Evolutionary conservation across 1,139 yeast genomes (phyloP), one percentile per base, ranked within the genome.

Genomic region (Geotrichum phurueaensis): DNA sequence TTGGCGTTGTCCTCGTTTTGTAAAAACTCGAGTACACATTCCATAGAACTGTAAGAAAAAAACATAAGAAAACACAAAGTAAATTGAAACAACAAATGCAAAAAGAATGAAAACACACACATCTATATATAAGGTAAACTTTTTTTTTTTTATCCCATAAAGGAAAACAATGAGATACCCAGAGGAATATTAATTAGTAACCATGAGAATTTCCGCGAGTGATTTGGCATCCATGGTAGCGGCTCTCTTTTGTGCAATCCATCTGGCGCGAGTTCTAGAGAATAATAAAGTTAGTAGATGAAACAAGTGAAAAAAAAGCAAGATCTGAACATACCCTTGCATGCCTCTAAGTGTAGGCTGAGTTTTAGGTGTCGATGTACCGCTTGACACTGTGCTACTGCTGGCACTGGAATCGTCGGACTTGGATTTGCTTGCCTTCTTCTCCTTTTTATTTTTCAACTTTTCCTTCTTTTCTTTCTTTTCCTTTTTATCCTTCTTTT

Each of bases 121-220:
- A 39, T 18, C n/a, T 39, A n/a, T 39, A 33, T 18, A 51, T 13
- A 51, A 27, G 10, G 27, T 15, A 27, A 31, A 25, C 27, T 1
- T 7, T 22, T 29, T 29, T 51, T 51, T 33, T 52, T 22, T 20
- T 52, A 25, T 52, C 23, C n/a, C 36, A 15, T 13, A 27, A 18
- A 27, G 12, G 20, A 15, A 20, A 43, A 23, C 33, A 29, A 55
- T 13, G 22, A n/a, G 22, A 23, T 49, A 2, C 25, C 47, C n/a
- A 2, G 13, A 53, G n/a, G 45, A 29, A 43, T 29, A 15, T 49
- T 50, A 60, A 45, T 49, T 53, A 10, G 62, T 78, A 56, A 89
- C 84, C 98, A 92, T 92, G 72, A 92, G 88, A 62, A 92, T 92
- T 73, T 92, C 98, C 68, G 89, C 90, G 64, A 92, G 81, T 27